A percentile compares a stretch with the other conserved stretches of the same genome.
Conservation (phyloP, 257 asterid species). For the Solanum microdontum region DNA sequence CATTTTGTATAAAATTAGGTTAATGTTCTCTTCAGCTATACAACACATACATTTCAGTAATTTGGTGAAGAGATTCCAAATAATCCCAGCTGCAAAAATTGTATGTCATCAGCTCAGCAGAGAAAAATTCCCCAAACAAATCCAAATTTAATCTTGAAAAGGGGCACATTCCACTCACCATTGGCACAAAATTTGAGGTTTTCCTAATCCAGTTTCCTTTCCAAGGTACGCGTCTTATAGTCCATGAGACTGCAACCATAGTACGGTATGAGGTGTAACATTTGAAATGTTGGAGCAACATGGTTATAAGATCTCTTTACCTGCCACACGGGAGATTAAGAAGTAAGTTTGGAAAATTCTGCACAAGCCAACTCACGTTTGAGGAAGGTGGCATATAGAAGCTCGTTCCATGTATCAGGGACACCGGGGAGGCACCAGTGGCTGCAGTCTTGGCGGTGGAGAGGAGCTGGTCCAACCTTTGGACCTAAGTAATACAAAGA, state of each 20-base stretch:
- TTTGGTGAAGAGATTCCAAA: background rate
- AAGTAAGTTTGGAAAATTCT: background rate
- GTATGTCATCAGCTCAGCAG: background rate
- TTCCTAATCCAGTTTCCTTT: background rate
- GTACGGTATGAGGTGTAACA: background rate
- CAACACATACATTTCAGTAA: background rate
- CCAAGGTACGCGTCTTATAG: background rate
- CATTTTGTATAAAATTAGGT: background rate
- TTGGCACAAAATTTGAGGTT: background rate
- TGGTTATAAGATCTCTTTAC: background rate
- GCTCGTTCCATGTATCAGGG: conserved; percentile 11
- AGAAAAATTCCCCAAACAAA: background rate
- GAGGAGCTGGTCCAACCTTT: background rate
- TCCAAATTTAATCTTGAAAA: background rate
- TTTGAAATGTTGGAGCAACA: background rate
- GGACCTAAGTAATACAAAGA: conserved; percentile 6
- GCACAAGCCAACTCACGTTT: background rate
- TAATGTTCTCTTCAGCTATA: background rate
- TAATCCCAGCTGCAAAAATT: background rate
- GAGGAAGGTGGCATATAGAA: background rate
- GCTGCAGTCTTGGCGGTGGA: conserved; percentile 11
- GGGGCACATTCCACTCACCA: background rate
- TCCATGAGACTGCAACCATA: background rate
- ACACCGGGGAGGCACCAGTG: conserved; percentile 12
- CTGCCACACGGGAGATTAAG: background rate